A percentile compares a stretch with the other conserved stretches of the same genome.
Conservation (phyloP, 2,329 filamentous ascomycete genomes). For the Elsinoe necatrix region DNA sequence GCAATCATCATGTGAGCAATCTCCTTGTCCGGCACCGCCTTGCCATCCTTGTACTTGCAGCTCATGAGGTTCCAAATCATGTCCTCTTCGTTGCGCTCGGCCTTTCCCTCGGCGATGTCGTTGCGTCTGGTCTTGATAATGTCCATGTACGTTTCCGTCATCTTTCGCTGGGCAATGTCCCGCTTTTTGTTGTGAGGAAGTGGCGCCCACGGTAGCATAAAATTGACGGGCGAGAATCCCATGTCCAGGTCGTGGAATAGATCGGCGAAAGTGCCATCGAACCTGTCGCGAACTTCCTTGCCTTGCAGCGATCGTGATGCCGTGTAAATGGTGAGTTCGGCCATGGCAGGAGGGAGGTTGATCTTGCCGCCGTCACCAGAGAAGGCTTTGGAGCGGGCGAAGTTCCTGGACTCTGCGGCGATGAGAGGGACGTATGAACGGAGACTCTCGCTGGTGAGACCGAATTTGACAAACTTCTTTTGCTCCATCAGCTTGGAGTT, state of each 20-base stretch:
- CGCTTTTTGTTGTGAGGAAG: constrained; percentile 81
- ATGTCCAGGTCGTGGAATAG: constrained; percentile 85
- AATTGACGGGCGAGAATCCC: constrained; percentile 84
- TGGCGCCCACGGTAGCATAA: constrained; percentile 80
- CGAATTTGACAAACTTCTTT: constrained; percentile 87
- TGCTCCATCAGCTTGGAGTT: constrained; percentile 93
- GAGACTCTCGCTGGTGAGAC: constrained; percentile 67
- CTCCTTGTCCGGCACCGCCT: constrained; percentile 69
- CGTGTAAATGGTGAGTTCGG: constrained; percentile 83
- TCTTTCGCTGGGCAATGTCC: constrained; percentile 69
- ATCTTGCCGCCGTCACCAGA: constrained; percentile 59
- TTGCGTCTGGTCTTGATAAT: constrained; percentile 66
- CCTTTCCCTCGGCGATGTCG: constrained; percentile 34
- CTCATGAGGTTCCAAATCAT: constrained; percentile 91
- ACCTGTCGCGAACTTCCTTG: constrained; percentile 69
- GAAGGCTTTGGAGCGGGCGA: constrained; percentile 52
- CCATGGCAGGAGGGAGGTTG: constrained; percentile 67
- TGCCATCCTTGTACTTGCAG: constrained; percentile 75
- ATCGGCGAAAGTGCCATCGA: constrained; percentile 70
- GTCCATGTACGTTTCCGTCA: constrained; percentile 73
- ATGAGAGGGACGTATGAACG: constrained; percentile 72
- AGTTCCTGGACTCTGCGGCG: constrained; percentile 62
- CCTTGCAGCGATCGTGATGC: constrained; percentile 80
- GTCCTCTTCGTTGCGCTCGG: constrained; percentile 50
- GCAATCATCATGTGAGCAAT: constrained; percentile 93